Base-by-base conservation (phyloP, 2,329 filamentous ascomycete genomes). In the Fusarium secorum region DNA sequence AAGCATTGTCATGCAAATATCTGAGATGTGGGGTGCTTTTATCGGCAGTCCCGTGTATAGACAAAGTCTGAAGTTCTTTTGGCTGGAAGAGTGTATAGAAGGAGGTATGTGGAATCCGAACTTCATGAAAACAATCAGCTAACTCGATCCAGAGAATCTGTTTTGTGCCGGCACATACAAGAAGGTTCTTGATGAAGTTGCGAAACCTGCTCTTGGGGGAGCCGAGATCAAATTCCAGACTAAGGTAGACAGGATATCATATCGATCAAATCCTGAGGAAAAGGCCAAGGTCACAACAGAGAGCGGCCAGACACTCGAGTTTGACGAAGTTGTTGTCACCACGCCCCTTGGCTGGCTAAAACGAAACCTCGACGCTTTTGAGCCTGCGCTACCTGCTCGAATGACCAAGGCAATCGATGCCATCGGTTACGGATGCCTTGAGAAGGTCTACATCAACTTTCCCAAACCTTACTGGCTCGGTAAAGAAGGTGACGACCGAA, bases 61-160 rank as follows among this genome's bases (percentile, higher is more conserved):
- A 30, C 92, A 94, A 77, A 93, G 90, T 73, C 82, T 94, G 35
- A 92, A 90, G 81, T 94, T 89, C 81, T 92, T 93, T 77, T 93
- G 91, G 90, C 78, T 94, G 9, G 92, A 94, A 76, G 91, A 94
- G 79, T 93, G 90, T 71, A 90, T 94, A 56, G 91, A 93, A 76
- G 91, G 91, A 48, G 87, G 88, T 88, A 76, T 73, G 83, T 75
- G 8, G 20, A 44, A 20, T 5, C 13, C 9, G 26, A 9, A 26
- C 11, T 8, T 4, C 3, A 20, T n/a, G 24, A 13, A 39, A 4
- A 4, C 17, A 3, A 26, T n/a, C 24, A 33, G 17, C 42, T 68
- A 45, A 63, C 69, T 60, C 57, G 49, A 11, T 32, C 44, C 46
- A 89, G 88, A 89, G 72, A 90, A 89, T 61, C 78, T 90, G 17